phyloP scores from a whole-genome alignment of 1,284 basidiomycete genomes.

The Filobasidium uniguttulatum region DNA sequence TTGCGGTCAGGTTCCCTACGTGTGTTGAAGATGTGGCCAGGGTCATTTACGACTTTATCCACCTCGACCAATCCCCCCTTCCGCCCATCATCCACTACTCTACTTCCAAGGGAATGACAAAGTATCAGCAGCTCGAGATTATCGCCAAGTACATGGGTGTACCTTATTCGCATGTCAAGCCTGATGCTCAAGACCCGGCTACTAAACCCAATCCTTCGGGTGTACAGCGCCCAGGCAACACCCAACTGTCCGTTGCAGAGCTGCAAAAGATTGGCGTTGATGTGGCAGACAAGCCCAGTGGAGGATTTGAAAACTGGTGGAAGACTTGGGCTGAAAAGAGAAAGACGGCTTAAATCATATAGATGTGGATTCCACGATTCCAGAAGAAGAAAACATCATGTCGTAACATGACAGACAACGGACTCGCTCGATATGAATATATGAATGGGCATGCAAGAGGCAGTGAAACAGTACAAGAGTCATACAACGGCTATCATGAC shows the following conservation, averaged over 20 bases:
- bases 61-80: slow-evolving; percentile 22
- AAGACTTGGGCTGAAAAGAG: slow-evolving; percentile 15
- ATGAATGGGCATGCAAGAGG: too few species aligned
- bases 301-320: slow-evolving; percentile 32
- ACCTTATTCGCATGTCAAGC: slow-evolving; percentile 28
- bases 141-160: slow-evolving; percentile 30
- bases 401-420: too few species aligned
- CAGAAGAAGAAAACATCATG: too few species aligned
- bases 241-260: slow-evolving; percentile 26
- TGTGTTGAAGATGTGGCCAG: slow-evolving; percentile 39
- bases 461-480: too few species aligned
- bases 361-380: too few species aligned
- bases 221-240: slow-evolving; percentile 31
- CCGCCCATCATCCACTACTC: slow-evolving; percentile 39
- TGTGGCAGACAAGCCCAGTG: slow-evolving; percentile 19
- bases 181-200: slow-evolving; percentile 19
- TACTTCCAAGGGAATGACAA: slow-evolving; percentile 38
- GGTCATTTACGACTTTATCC: slow-evolving; percentile 34
- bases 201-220: slow-evolving; percentile 14
- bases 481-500: too few species aligned
- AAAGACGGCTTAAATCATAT: too few species aligned
- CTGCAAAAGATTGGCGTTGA: slow-evolving; percentile 27
- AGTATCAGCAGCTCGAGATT: slow-evolving; percentile 39
- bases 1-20: slow-evolving; percentile 40
- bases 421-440: too few species aligned